These are phyloP conservation scores for Platismatia glauca DNA, from an alignment of 495 filamentous ascomycete genomes.

Conservation along the genomic window DNA sequence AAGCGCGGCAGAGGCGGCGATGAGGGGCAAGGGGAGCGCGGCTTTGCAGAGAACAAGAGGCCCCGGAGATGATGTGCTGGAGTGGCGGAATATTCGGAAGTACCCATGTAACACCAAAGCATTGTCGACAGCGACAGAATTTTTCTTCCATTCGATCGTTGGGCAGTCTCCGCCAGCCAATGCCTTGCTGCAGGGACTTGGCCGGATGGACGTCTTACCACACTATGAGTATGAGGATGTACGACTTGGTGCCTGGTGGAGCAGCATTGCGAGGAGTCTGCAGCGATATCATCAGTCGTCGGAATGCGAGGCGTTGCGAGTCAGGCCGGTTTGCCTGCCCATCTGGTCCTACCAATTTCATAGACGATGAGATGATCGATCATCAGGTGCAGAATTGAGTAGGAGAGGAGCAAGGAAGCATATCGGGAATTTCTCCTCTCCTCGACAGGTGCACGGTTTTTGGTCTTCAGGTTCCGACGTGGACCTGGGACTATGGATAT, in stretches of 20 bases:
- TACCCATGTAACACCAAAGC: conserved; percentile 5
- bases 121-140: not conserved
- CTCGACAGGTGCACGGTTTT: no score
- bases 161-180: not conserved
- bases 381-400: no score
- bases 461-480: no score
- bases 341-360: no score
- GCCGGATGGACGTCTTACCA: not conserved
- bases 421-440: no score
- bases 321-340: not conserved
- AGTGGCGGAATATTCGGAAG: not conserved
- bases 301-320: not conserved
- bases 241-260: not conserved
- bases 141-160: not conserved
- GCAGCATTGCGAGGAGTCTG: not conserved
- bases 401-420: no score
- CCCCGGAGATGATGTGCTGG: conserved; percentile 17
- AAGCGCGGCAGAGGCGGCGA: conserved; percentile 22
- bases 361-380: no score
- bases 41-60: conserved; percentile 22
- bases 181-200: not conserved
- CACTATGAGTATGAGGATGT: not conserved
- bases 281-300: not conserved
- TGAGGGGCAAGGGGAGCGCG: conserved; percentile 14
- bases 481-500: no score